Evolutionary conservation across 148 eudicot species (phyloP).

Genomic region (Rhododendron griersonianum): DNA sequence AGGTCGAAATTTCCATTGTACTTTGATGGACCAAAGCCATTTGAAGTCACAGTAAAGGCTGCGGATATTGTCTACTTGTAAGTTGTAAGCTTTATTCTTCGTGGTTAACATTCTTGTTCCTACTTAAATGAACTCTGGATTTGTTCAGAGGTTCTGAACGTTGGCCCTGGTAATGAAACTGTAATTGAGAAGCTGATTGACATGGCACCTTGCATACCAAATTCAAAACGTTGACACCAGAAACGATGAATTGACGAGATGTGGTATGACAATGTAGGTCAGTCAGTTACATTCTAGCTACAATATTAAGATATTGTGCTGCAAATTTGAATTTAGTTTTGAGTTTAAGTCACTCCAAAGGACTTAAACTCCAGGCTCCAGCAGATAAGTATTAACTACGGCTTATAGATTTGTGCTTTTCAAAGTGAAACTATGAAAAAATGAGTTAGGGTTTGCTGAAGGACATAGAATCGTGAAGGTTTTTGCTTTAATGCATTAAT

Average conservation of each 20-base stretch:
- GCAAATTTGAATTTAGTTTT: background rate
- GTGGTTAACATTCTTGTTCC: background rate
- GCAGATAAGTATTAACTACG: background rate
- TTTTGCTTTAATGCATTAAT: too few species aligned
- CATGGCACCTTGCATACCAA: background rate
- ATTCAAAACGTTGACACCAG: background rate
- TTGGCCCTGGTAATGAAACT: background rate
- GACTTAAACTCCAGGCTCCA: too few species aligned
- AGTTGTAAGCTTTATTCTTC: slow-evolving; percentile 24
- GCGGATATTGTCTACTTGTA: slow-evolving; percentile 92
- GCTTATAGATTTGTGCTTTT: too few species aligned
- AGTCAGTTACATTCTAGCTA: background rate
- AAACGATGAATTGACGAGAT: background rate
- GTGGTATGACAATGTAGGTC: background rate
- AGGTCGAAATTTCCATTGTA: slow-evolving; percentile 62
- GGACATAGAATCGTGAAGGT: too few species aligned
- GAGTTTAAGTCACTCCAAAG: background rate
- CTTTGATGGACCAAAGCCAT: slow-evolving; percentile 91
- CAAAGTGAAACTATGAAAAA: too few species aligned
- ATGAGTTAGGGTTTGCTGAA: too few species aligned
- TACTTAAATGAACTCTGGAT: background rate
- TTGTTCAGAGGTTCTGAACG: background rate
- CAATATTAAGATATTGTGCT: background rate
- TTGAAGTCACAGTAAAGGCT: slow-evolving; percentile 85
- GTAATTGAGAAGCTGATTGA: background rate